Percentiles rank a stretch among this genome's conserved stretches.
Evolutionary conservation across 345 rosid species (phyloP).

Genomic region (Eutrema yunnanense): DNA sequence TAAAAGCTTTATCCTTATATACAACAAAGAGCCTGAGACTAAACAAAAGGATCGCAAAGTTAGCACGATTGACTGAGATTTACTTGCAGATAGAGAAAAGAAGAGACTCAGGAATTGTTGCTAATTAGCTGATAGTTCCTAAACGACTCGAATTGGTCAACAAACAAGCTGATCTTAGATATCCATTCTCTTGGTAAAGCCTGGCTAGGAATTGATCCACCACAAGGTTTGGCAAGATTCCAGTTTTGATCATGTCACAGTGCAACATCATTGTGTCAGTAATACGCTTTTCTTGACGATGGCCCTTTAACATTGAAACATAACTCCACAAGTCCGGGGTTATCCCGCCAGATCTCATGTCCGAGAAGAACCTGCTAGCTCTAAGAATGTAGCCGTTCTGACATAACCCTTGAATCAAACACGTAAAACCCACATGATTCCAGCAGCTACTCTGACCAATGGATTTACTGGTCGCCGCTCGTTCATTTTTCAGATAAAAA

Average conservation of each 20-base stretch:
- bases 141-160: conserved; percentile 1
- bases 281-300: conserved; percentile 40
- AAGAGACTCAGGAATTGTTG: not conserved
- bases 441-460: not conserved
- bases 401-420: conserved; percentile 53
- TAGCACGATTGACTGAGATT: not conserved
- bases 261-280: conserved; percentile 53
- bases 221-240: conserved; percentile 40
- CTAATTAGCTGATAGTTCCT: not conserved
- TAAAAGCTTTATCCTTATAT: not conserved
- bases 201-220: conserved; percentile 29
- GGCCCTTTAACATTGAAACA: conserved; percentile 8
- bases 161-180: conserved; percentile 33
- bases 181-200: conserved; percentile 43
- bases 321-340: conserved; percentile 39
- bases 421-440: conserved; percentile 27
- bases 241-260: conserved; percentile 62
- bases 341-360: conserved; percentile 46
- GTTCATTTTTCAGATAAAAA: conserved; percentile 37
- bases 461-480: not conserved
- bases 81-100: not conserved
- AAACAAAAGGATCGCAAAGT: not conserved
- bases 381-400: conserved; percentile 44
- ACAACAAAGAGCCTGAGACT: conserved; percentile 9
- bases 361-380: conserved; percentile 48